A percentile compares a stretch with the other conserved stretches of the same genome.
Evolutionary conservation across 768 basidiomycete genomes (phyloP).

Genomic region (Boletus rubroflammeus): DNA sequence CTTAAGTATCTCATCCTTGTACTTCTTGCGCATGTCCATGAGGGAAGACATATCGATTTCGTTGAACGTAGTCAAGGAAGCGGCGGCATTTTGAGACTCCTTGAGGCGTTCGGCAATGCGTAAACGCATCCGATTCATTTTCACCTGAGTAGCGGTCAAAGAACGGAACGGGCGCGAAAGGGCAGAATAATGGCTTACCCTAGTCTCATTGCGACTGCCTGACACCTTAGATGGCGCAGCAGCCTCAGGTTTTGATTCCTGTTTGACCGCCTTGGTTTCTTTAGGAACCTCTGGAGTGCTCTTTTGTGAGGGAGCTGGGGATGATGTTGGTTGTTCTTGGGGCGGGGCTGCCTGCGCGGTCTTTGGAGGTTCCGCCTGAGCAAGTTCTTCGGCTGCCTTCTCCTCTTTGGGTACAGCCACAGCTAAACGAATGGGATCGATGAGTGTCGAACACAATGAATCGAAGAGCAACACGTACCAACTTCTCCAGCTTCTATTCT

Average conservation of each 20-base stretch:
- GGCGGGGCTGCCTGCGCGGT: constrained; percentile 43
- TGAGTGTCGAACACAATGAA: not conserved
- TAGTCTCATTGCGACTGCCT: constrained; percentile 77
- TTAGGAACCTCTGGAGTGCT: constrained; percentile 29
- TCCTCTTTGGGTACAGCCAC: constrained; percentile 29
- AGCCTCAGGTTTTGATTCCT: constrained; percentile 28
- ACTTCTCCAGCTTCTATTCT: constrained; percentile 80
- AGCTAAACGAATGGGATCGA: constrained; percentile 10
- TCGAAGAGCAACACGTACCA: constrained; percentile 33
- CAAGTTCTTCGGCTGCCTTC: constrained; percentile 21
- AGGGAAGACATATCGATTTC: constrained; percentile 99
- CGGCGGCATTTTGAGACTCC: constrained; percentile 95
- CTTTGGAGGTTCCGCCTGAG: constrained; percentile 27
- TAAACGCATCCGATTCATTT: constrained; percentile 98
- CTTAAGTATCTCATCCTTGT: constrained; percentile 90
- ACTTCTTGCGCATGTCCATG: constrained; percentile 87
- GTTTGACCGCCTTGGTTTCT: constrained; percentile 36
- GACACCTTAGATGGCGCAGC: constrained; percentile 35
- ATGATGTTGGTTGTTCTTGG: constrained; percentile 44
- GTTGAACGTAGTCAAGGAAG: constrained; percentile 97
- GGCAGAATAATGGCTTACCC: constrained; percentile 45
- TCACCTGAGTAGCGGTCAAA: constrained; percentile 52
- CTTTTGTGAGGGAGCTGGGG: constrained; percentile 40
- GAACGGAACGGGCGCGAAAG: not conserved
- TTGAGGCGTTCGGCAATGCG: constrained; percentile 97